Conservation (phyloP, 495 filamentous ascomycete species). For the Cetradonia linearis region DNA sequence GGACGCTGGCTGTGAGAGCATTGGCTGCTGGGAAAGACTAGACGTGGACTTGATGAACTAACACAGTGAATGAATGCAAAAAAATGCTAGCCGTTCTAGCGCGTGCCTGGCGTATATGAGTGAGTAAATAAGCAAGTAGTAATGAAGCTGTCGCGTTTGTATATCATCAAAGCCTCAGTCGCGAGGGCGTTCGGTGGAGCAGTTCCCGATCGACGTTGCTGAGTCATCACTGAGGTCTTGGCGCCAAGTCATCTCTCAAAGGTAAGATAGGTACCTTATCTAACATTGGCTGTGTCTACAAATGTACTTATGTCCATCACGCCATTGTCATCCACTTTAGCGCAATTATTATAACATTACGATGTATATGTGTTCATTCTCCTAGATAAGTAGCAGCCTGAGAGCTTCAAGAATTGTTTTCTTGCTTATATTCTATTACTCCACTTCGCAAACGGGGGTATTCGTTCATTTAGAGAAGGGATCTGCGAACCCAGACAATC, state of each 20-base stretch:
- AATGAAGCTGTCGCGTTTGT: background rate
- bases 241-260: background rate
- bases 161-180: conserved; percentile 3
- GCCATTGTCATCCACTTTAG: background rate
- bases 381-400: background rate
- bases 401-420: too few relatives aligned
- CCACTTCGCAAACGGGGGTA: background rate
- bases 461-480: background rate
- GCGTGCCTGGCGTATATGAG: background rate
- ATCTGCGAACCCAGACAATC: background rate
- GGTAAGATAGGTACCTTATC: too few relatives aligned
- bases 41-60: background rate
- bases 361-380: background rate
- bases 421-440: background rate
- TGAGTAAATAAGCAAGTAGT: background rate
- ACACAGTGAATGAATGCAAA: background rate
- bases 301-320: too few relatives aligned
- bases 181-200: background rate
- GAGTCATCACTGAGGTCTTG: background rate
- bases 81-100: background rate
- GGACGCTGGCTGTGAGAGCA: background rate
- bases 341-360: background rate
- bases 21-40: too few relatives aligned
- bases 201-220: background rate
- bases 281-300: too few relatives aligned